Evolutionary conservation across 1,139 yeast genomes (phyloP).

Genomic region (Torulaspora pretoriensis): DNA sequence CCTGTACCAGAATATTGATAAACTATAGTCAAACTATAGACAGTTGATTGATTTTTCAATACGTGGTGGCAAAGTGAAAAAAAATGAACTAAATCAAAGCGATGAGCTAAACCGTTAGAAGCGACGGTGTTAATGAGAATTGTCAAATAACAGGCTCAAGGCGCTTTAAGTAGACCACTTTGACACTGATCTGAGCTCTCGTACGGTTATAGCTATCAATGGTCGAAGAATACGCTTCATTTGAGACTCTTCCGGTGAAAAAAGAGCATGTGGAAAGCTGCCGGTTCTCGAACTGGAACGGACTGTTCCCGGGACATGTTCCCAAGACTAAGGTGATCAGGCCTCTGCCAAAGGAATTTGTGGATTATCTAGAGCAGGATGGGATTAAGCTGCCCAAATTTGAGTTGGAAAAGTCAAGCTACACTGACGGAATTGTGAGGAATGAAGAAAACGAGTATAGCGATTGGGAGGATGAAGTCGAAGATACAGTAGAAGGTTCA

Average conservation of each 20-base stretch:
- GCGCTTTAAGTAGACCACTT: background rate
- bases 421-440: constrained; percentile 39
- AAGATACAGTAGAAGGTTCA: constrained; percentile 36
- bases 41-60: constrained; percentile 1
- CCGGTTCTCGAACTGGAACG: constrained; percentile 71
- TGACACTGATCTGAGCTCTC: background rate
- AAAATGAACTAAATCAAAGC: constrained; percentile 3
- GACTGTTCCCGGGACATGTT: constrained; percentile 46
- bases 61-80: constrained; percentile 12
- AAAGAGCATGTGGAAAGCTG: constrained; percentile 59
- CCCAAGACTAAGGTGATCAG: constrained; percentile 53
- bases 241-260: constrained; percentile 42
- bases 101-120: constrained; percentile 8
- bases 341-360: constrained; percentile 64
- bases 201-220: background rate
- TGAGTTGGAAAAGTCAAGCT: constrained; percentile 29
- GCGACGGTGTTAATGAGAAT: constrained; percentile 3
- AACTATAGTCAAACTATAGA: background rate
- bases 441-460: constrained; percentile 63
- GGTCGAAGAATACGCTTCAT: constrained; percentile 23
- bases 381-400: constrained; percentile 65
- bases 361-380: constrained; percentile 69
- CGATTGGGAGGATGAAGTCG: constrained; percentile 61
- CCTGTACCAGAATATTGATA: background rate
- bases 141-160: background rate